Percentiles rank a stretch among this genome's conserved stretches.
Evolutionary conservation across 2,329 filamentous ascomycete species (phyloP).

Genomic region (Pseudogymnoascus destructans): DNA sequence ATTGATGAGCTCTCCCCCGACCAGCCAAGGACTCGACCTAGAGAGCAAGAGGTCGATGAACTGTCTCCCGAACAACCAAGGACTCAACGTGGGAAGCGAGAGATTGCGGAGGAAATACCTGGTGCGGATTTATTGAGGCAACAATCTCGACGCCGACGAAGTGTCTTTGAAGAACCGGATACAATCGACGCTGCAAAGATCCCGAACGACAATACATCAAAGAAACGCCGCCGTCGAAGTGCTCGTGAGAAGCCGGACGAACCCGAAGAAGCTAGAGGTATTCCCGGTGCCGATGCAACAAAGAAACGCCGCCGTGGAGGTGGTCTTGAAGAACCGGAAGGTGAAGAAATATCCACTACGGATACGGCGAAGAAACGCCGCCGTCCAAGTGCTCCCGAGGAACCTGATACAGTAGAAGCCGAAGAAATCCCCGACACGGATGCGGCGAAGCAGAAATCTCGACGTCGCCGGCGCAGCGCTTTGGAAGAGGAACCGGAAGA

Average conservation of each 20-base stretch:
- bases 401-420: neutral
- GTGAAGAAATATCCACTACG: neutral
- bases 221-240: neutral
- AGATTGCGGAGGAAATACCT: constrained; percentile 34
- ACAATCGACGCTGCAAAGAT: neutral
- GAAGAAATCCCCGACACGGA: neutral
- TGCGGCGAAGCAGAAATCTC: neutral
- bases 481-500: neutral
- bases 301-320: constrained; percentile 4
- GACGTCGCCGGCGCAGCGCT: neutral
- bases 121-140: constrained; percentile 33
- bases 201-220: neutral
- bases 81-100: constrained; percentile 15
- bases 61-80: neutral
- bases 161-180: constrained; percentile 15
- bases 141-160: constrained; percentile 12
- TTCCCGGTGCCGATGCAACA: neutral
- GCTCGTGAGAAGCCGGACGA: neutral
- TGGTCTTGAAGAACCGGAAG: neutral
- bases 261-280: neutral
- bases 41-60: constrained; percentile 17
- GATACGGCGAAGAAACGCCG: constrained; percentile 4
- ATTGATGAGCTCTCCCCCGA: constrained; percentile 25
- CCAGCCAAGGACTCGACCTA: constrained; percentile 15
- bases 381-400: neutral